A percentile compares a stretch with the other conserved stretches of the same genome.
Conservation (phyloP, 2,329 filamentous ascomycete genomes). For the Ophiognomonia clavigignenti-juglandacearum region DNA sequence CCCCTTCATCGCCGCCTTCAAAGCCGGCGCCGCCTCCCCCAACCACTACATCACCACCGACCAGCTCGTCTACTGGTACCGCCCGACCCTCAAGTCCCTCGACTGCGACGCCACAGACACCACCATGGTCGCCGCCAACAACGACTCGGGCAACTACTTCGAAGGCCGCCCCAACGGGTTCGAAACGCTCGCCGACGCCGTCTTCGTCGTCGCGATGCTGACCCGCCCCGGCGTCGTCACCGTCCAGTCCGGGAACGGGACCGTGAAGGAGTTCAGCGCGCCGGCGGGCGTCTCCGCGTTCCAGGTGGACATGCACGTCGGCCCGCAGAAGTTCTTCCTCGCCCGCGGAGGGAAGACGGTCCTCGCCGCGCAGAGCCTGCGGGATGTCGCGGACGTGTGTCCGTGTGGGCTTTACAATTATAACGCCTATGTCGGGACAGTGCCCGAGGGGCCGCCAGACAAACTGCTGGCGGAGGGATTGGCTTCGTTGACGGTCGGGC, state of each 20-base stretch:
- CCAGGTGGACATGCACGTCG: constrained; percentile 41
- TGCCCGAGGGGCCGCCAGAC: constrained; percentile 34
- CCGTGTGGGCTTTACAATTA: constrained; percentile 52
- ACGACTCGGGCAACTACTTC: constrained; percentile 47
- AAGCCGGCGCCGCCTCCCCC: constrained; percentile 35
- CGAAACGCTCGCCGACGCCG: constrained; percentile 41
- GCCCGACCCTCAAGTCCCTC: constrained; percentile 39
- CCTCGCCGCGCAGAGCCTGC: constrained; percentile 41
- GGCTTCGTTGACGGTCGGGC: constrained; percentile 22
- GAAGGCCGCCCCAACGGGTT: constrained; percentile 44
- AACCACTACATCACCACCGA: constrained; percentile 37
- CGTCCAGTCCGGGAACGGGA: constrained; percentile 40
- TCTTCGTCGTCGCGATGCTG: constrained; percentile 50
- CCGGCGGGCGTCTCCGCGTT: constrained; percentile 40
- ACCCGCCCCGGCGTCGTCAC: constrained; percentile 37
- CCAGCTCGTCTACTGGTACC: constrained; percentile 52
- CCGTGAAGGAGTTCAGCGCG: constrained; percentile 36
- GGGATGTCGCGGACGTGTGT: constrained; percentile 43
- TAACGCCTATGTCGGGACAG: constrained; percentile 49
- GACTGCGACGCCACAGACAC: constrained; percentile 50
- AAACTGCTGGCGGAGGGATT: constrained; percentile 30
- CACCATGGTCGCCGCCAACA: constrained; percentile 38
- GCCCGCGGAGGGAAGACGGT: constrained; percentile 34
- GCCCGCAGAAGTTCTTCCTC: constrained; percentile 42
- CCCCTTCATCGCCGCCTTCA: constrained; percentile 49